Conservation (phyloP, 192 early-diverging fungal genomes). For the Phlyctochytrium bullatum region DNA sequence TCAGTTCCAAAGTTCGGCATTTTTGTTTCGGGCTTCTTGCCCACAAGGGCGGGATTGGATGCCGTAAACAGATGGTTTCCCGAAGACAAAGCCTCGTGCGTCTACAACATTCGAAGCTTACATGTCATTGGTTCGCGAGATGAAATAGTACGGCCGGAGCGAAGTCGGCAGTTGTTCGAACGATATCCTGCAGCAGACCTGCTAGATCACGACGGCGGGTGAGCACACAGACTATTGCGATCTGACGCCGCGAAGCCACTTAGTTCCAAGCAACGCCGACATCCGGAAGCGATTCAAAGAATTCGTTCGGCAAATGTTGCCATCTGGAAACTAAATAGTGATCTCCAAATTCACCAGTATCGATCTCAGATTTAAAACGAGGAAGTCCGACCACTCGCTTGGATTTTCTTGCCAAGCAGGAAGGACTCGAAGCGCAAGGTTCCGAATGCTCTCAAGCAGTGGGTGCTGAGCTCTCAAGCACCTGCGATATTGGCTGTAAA, state of each 20-base stretch:
- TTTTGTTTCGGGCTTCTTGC: conserved; percentile 34
- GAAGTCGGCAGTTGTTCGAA: conserved; percentile 17
- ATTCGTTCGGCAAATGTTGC: conserved; percentile 19
- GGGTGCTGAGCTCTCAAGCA: too few relatives aligned
- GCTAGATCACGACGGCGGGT: conserved; percentile 25
- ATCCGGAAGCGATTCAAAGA: conserved; percentile 29
- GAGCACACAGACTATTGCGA: neutral
- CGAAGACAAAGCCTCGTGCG: conserved; percentile 4
- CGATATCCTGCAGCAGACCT: conserved; percentile 20
- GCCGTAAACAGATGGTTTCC: neutral
- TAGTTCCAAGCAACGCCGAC: conserved; percentile 35
- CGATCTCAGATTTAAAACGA: neutral
- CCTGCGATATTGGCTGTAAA: too few relatives aligned
- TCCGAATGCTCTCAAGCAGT: too few relatives aligned
- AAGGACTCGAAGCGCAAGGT: too few relatives aligned
- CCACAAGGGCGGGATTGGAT: conserved; percentile 9
- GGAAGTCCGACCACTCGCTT: neutral
- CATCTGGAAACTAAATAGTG: neutral
- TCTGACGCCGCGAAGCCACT: conserved; percentile 26
- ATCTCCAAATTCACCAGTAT: conserved; percentile 1
- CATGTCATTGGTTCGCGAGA: conserved; percentile 39
- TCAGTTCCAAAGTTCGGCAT: conserved; percentile 30
- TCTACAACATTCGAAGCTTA: conserved; percentile 17
- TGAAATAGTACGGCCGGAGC: conserved; percentile 18
- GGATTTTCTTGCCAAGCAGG: too few relatives aligned